Evolutionary conservation across 106 monocot genomes (phyloP), one percentile per base, ranked within the genome.

Genomic region (Platanthera guangdongensis): DNA sequence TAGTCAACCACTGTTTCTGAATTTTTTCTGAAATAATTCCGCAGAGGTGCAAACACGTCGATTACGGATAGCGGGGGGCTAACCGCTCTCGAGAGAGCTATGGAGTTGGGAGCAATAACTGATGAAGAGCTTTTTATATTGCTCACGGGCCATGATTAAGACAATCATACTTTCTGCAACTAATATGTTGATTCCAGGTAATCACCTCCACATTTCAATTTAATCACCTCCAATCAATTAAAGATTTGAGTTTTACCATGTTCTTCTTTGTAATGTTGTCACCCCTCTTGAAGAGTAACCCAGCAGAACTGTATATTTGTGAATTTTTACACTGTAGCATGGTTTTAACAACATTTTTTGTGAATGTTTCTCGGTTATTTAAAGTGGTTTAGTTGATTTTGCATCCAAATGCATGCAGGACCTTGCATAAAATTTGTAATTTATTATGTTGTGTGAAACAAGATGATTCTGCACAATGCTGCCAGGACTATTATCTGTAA

Each of bases 91-190:
- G 80, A 81, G 69, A 67, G 75, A 67, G 75, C 75, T 39, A 81
- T 81, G 80, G 80, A 81, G 52, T 63, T 81, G 19, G 75, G 80
- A 68, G 52, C 80, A 48, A 81, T 81, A 54, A 75, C 75, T 32
- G 75, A 81, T 75, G 80, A 81, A 69, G 75, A 81, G 48, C 75
- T 81, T 3, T 81, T 75, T 64, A 68, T 81, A 75, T 57, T 81
- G 57, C 80, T 81, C 49, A 51, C 75, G 7, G 69, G 65, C 52
- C 74, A 49, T 70, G 68, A 54, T 18, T 68, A 75, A 75, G 70
- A 78, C 51, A 48, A 70, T 15, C 45, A 48, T 70, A 47, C 70
- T 0, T 70, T 15, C 70, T 70, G 65, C 59, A 19, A 60, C 59
- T 65, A 32, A 39, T 8, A 65, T 12, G 32, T 21, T 7, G 12